Evolutionary conservation across 805 yeast species (phyloP), one percentile per base, ranked within the genome.

Genomic region (Pichia kluyveri): DNA sequence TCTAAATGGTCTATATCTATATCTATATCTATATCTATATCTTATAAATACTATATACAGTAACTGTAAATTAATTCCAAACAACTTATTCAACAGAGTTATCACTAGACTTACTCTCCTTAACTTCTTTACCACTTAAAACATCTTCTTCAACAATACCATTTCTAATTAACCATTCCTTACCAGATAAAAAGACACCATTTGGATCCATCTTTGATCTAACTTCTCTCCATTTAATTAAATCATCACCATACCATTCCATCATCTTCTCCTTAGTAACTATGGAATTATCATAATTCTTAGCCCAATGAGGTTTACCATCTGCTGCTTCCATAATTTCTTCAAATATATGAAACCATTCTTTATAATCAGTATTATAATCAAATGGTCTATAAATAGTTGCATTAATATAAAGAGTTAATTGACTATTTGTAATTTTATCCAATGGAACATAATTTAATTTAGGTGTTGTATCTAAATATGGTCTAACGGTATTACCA

Each of bases 291-390:
- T 82, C 83, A 64, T 88, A 91, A 66, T 89, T 90, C 71, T 91
- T 91, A 17, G 99, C 99, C 99, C 99, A 91, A 65, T 91, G 99
- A 2, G 99, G 99, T 63, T 82, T 86, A 41, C 99, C 99, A 37
- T 85, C 89, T 30, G 84, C 89, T 28, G 78, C 80, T 44, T 73
- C 74, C 73, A 90, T 71, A 1, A 87, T 77, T 46, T 77, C 76
- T 66, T 91, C 99, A 65, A 91, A 91, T n/a, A 73, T 70, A 44
- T 76, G 75, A 67, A 77, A 91, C 96, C 97, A 91, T 55, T 79
- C 74, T 42, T 77, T 79, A 36, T 88, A 80, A 41, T 85, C 82
- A 11, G 89, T 82, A 58, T 81, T 76, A 48, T 77, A 75, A 36
- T 77, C 75, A 66, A 91, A 91, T n/a, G 99, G 99, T 65, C 97